Base-by-base conservation (phyloP, 768 basidiomycete species). In the Amanita inopinata region DNA sequence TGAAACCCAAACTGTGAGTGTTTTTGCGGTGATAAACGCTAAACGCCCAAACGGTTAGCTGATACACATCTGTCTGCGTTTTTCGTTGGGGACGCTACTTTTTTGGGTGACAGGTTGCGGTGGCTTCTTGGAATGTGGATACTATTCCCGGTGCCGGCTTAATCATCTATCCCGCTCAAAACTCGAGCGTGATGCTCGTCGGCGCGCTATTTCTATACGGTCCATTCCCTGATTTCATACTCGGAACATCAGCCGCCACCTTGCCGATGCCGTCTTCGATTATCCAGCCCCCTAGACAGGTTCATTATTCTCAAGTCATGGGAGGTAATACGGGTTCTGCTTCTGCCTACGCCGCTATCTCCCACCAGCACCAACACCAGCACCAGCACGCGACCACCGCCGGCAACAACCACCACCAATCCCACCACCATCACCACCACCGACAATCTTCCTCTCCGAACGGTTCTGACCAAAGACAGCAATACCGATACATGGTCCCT, bases 1-100 rank as follows among this genome's bases (percentile, higher is more conserved):
- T 43, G 71, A 76, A 45, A 65, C 65, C 46, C 67, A 74, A 44
- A 69, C 70, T 42, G 78, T 78, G 49, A 58, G 73, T 62, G 20
- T 28, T 35, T 11, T 34, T 38, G 25, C 38, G 28, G 38, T 33
- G 35, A 25, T 38, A 34, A 22, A 15, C 24, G 19, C 10, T 28
- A 23, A 32, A 25, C 33, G 40, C 28, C 6, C 4, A 33, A 22
- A 10, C 32, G 32, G 14, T 36, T 37, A 15, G 15, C 32, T 43
- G 38, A 32, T 14, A 20, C 25, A 12, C 5, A n/a, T n/a, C n/a
- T n/a, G n/a, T n/a, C n/a, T n/a, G n/a, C n/a, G n/a, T 28, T 28
- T 28, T 28, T 28, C 27, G 8, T 17, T 24, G 33, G 17, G 17
- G 28, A 30, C 19, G 24, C 25, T 32, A 34, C 15, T 4, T 10